Conservation (phyloP, 2,329 filamentous ascomycete species). For the Neofusicoccum sp. region DNA sequence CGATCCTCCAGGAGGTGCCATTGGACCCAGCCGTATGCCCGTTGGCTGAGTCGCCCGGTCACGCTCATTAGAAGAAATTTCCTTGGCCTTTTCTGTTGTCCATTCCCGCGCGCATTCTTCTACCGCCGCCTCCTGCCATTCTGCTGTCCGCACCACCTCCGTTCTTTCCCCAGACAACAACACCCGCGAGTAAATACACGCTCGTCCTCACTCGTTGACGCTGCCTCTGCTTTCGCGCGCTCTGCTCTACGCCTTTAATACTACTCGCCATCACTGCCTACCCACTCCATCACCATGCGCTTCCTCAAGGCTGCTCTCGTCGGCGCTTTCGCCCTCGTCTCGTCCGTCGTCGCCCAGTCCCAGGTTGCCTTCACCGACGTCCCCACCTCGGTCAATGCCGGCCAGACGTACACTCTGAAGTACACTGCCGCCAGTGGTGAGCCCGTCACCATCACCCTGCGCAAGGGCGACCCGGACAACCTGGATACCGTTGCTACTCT, state of each 20-base stretch:
- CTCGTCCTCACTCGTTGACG: background rate
- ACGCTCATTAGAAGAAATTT: constrained; percentile 13
- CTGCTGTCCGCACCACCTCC: background rate
- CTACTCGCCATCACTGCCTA: constrained; percentile 11
- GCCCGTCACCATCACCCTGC: constrained; percentile 56
- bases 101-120: constrained; percentile 10
- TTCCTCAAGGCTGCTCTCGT: constrained; percentile 50
- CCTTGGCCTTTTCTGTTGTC: constrained; percentile 7
- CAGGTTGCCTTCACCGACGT: constrained; percentile 48
- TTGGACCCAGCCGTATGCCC: background rate
- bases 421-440: constrained; percentile 47
- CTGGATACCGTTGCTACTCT: constrained; percentile 52
- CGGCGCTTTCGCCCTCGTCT: constrained; percentile 38
- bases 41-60: constrained; percentile 10
- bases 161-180: constrained; percentile 1
- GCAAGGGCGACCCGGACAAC: constrained; percentile 51
- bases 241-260: background rate
- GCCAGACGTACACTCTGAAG: constrained; percentile 48
- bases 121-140: background rate
- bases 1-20: background rate
- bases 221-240: background rate
- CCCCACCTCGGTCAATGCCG: constrained; percentile 48
- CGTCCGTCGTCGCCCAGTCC: constrained; percentile 45
- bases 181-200: constrained; percentile 10
- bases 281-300: constrained; percentile 44